Conservation (phyloP, 352 stramenopile genomes). For the Phytophthora macrochlamydospora region DNA sequence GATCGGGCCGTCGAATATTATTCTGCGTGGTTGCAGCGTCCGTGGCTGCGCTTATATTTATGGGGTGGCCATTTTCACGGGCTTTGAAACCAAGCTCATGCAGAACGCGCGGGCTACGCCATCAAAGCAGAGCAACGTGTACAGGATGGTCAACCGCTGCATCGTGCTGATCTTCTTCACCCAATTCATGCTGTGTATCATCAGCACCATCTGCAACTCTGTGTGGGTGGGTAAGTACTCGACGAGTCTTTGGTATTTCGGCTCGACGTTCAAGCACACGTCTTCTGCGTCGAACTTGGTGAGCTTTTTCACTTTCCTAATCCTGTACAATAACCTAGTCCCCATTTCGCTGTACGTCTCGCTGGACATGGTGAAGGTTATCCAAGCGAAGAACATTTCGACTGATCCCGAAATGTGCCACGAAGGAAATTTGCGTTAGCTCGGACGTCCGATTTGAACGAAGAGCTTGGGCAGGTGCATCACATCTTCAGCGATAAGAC, state of each 20-base stretch:
- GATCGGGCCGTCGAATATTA: conserved; percentile 74
- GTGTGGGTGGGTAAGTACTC: conserved; percentile 53
- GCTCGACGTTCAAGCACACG: conserved; percentile 11
- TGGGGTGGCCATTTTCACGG: conserved; percentile 90
- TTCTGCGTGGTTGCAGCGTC: conserved; percentile 83
- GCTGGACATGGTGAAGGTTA: conserved; percentile 93
- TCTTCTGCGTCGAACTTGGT: conserved; percentile 52
- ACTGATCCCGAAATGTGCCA: conserved; percentile 83
- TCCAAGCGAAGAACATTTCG: conserved; percentile 76
- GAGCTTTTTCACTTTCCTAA: conserved; percentile 95
- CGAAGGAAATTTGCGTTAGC: conserved; percentile 81
- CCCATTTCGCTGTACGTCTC: conserved; percentile 98
- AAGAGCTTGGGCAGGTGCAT: conserved; percentile 94
- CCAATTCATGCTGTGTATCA: conserved; percentile 61
- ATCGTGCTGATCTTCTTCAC: conserved; percentile 76
- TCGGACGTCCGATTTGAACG: conserved; percentile 90
- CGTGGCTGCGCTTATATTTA: conserved; percentile 64
- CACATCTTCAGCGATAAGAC: conserved; percentile 99
- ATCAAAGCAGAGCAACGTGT: conserved; percentile 79
- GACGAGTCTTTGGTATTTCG: conserved; percentile 56
- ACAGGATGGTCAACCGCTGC: conserved; percentile 70
- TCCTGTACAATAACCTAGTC: conserved; percentile 97
- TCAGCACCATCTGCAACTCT: conserved; percentile 66
- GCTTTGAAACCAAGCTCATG: conserved; percentile 89
- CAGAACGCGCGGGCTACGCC: conserved; percentile 69